Percentiles rank a stretch among this genome's conserved stretches.
phyloP scores from a whole-genome alignment of 192 early-diverging fungal genomes.

The Martensiomyces pterosporus region DNA sequence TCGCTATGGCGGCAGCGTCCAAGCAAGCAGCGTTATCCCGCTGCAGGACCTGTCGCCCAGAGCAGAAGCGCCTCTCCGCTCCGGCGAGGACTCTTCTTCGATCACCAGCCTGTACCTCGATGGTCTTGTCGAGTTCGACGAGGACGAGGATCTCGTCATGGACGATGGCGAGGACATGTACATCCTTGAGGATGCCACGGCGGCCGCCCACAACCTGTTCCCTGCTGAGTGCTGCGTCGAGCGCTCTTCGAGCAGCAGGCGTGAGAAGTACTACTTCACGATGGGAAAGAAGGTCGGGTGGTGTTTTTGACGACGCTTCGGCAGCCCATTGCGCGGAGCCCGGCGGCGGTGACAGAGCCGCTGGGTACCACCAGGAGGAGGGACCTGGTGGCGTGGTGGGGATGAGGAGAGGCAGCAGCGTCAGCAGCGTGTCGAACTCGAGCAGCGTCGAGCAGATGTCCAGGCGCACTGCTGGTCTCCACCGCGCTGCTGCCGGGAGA shows the following conservation, averaged over 20 bases:
- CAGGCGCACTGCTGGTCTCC: background rate
- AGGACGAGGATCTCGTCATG: conserved; percentile 9
- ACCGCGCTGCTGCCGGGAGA: background rate
- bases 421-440: conserved; percentile 6
- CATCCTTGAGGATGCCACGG: conserved; percentile 2
- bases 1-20: conserved; percentile 39
- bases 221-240: conserved; percentile 46
- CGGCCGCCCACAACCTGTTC: conserved; percentile 1
- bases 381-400: no score
- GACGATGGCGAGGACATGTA: conserved; percentile 8
- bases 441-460: background rate
- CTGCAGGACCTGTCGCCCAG: conserved; percentile 9
- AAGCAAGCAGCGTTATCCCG: background rate
- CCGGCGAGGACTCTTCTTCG: background rate
- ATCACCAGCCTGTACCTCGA: no score
- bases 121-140: conserved; percentile 3
- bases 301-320: conserved; percentile 52
- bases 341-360: conserved; percentile 27
- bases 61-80: conserved; percentile 1
- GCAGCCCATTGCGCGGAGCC: conserved; percentile 10
- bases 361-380: background rate
- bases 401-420: conserved; percentile 4
- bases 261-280: conserved; percentile 49
- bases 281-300: conserved; percentile 54
- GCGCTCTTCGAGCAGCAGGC: conserved; percentile 32